phyloP scores from a whole-genome alignment of 768 basidiomycete species.

The Kwoniella mangroviensis region DNA sequence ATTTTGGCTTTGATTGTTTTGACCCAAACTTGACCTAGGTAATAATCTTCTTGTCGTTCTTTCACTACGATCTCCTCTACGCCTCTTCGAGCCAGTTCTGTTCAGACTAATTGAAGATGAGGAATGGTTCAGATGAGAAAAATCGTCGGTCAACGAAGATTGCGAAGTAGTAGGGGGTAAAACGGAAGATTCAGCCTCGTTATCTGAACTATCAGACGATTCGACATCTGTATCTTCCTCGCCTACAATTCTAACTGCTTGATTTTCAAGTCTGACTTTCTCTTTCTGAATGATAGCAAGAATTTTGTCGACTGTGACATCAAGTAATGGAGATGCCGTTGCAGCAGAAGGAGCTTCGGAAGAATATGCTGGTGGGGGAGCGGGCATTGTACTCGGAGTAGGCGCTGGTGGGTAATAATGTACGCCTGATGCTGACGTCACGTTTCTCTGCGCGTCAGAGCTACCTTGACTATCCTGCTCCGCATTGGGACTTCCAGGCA shows the following conservation, averaged over 20 bases:
- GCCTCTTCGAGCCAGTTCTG: constrained; percentile 18
- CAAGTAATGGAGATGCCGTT: constrained; percentile 37
- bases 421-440: constrained; percentile 37
- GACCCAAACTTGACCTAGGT: constrained; percentile 7
- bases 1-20: neutral
- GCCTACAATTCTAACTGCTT: constrained; percentile 4
- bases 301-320: constrained; percentile 52
- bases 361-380: constrained; percentile 37
- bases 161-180: neutral
- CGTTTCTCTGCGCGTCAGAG: constrained; percentile 10
- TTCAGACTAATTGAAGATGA: constrained; percentile 6
- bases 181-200: neutral
- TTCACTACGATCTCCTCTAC: constrained; percentile 5
- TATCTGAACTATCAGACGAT: constrained; percentile 6
- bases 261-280: constrained; percentile 8
- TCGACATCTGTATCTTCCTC: constrained; percentile 15
- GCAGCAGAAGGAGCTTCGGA: constrained; percentile 23
- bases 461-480: neutral
- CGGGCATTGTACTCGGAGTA: neutral
- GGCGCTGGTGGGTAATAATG: constrained; percentile 46
- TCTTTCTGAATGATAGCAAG: constrained; percentile 46
- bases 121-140: constrained; percentile 6
- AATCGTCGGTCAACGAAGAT: constrained; percentile 13
- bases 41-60: neutral
- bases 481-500: neutral